These are phyloP conservation scores for Scedosporium apiospermum DNA, from an alignment of 2,329 filamentous ascomycete species.

Conservation along the genomic window DNA sequence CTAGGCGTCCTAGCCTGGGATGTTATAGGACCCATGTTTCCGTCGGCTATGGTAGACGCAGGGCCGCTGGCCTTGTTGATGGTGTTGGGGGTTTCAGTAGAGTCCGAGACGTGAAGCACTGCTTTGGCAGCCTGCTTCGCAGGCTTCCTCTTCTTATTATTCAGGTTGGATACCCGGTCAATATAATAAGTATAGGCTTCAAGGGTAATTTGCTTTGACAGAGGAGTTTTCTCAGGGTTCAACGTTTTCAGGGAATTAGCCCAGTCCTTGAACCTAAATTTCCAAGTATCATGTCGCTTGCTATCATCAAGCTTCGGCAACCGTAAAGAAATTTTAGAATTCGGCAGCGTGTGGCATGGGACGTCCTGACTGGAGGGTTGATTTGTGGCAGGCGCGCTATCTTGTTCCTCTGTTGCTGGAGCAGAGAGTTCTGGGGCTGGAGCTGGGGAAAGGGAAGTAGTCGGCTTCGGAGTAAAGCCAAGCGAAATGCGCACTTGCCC, in stretches of 20 bases:
- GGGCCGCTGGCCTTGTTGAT: not conserved
- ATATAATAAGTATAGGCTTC: conserved; percentile 4
- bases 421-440: not conserved
- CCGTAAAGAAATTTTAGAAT: not conserved
- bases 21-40: not conserved
- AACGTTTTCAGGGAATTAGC: not conserved
- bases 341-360: not conserved
- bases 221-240: not conserved
- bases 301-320: not conserved
- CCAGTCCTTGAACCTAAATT: conserved; percentile 3
- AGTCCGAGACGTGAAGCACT: not conserved
- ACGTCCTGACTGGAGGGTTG: not conserved
- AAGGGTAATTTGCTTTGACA: not conserved
- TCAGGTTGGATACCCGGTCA: not conserved
- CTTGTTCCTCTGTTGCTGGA: not conserved
- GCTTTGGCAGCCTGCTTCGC: conserved; percentile 3
- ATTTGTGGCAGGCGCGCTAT: not conserved
- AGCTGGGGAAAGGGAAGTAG: not conserved
- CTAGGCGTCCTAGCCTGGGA: not conserved
- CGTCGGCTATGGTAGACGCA: too few species aligned
- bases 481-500: conserved; percentile 4
- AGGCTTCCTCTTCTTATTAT: conserved; percentile 3
- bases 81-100: not conserved
- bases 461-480: not conserved
- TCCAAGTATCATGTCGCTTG: not conserved